Base-by-base conservation (phyloP, 2,329 filamentous ascomycete genomes). In the Xylogone sp. region DNA sequence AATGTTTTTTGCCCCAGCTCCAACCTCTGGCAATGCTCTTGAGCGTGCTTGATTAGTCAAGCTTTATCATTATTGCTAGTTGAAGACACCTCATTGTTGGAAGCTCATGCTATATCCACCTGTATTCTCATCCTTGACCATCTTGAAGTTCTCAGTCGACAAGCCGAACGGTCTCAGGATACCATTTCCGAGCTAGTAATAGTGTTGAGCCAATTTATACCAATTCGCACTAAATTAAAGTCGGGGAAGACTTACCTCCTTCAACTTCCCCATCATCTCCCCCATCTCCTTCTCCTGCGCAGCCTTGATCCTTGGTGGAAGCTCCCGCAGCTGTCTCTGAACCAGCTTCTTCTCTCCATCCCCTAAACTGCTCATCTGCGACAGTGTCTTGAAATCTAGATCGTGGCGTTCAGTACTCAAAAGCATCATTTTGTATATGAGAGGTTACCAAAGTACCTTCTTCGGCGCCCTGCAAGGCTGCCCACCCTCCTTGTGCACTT, bases 221-320 rank as follows among this genome's bases (percentile, higher is more conserved):
- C n/a, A n/a, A n/a, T n/a, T n/a, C n/a, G n/a, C n/a, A n/a, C n/a
- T n/a, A n/a, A n/a, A n/a, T 22, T 8, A 22, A 44, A 8, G 19
- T 27, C 3, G 29, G 34, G 7, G 29, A 19, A 18, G 47, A 75
- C 80, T 72, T 58, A 84, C 82, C 60, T 87, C 84, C 67, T 96
- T 97, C 62, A 99, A 71, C 73, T 97, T 97, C 18, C 87, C 89
- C 91, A 96, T 96, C 91, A 97, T 97, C 72, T 99, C 93, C 2
- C 81, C 86, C 81, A 94, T 90, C 71, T 99, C 94, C 60, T 79
- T 81, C 64, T 96, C 87, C 71, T 91, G 90, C 1, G 92, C 91
- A 18, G 80, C 81, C 57, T 93, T 88, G 46, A 90, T 79, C 55
- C 79, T 77, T 1, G 78, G 73, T 1, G 90, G 89, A 39, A 97